Percentiles rank a stretch among this genome's conserved stretches.
These are phyloP conservation scores for Maudiozyma turicensis DNA, from an alignment of 805 yeast genomes.

Conservation along the genomic window DNA sequence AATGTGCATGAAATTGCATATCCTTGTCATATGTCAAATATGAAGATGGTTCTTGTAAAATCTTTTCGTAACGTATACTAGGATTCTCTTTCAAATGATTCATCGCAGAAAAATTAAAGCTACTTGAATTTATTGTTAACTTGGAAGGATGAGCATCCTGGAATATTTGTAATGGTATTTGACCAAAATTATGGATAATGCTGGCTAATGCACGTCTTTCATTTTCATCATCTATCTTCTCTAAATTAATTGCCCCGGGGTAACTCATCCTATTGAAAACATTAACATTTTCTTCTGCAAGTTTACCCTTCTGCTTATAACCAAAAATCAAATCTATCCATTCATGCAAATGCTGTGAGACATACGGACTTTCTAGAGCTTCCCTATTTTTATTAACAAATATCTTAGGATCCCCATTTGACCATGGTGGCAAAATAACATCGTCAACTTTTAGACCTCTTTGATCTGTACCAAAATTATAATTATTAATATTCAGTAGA, in stretches of 20 bases:
- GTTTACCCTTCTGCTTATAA: conserved; percentile 60
- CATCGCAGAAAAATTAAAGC: background rate
- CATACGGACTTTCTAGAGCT: conserved; percentile 77
- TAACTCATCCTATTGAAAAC: conserved; percentile 81
- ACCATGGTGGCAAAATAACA: conserved; percentile 78
- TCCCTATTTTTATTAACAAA: conserved; percentile 70
- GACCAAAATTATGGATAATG: conserved; percentile 86
- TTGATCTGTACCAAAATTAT: conserved; percentile 64
- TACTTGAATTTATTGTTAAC: background rate
- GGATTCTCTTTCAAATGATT: background rate
- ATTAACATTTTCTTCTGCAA: conserved; percentile 57
- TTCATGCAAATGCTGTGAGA: conserved; percentile 60
- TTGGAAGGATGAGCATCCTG: conserved; percentile 49
- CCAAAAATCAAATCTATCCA: conserved; percentile 90
- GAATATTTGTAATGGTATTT: conserved; percentile 72
- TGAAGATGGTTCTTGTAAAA: background rate
- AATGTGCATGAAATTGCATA: conserved; percentile 1
- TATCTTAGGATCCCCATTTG: conserved; percentile 61
- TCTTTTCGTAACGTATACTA: background rate
- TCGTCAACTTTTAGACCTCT: conserved; percentile 45
- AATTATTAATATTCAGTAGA: conserved; percentile 51
- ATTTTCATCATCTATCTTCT: conserved; percentile 58
- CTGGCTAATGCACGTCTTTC: conserved; percentile 74
- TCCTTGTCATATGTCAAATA: conserved; percentile 3
- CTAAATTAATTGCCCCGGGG: conserved; percentile 74